Percentiles rank a stretch among this genome's conserved stretches.
Evolutionary conservation across 306 rosid species (phyloP).

Genomic region (Sicyos baderoa): DNA sequence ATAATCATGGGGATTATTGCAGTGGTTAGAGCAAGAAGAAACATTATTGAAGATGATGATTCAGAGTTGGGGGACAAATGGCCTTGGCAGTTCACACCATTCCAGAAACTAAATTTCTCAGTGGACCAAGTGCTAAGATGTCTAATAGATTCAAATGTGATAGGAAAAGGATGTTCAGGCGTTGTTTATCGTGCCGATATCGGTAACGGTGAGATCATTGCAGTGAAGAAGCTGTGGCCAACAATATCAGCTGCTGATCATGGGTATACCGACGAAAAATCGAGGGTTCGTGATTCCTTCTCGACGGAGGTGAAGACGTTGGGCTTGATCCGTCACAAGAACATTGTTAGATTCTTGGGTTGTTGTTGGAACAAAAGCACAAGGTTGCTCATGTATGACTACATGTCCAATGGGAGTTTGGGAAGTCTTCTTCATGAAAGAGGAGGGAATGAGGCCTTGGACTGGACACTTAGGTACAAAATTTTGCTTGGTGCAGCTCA

Average conservation of each 20-base stretch:
- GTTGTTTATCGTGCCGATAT: conserved; percentile 62
- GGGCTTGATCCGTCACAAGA: conserved; percentile 82
- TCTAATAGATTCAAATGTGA: conserved; percentile 61
- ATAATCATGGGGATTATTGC: conserved; percentile 47
- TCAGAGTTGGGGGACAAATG: conserved; percentile 62
- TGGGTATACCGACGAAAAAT: conserved; percentile 35
- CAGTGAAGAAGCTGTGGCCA: conserved; percentile 91
- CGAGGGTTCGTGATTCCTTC: conserved; percentile 66
- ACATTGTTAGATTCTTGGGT: conserved; percentile 80
- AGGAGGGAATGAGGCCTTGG: conserved; percentile 57
- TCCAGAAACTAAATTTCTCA: conserved; percentile 71
- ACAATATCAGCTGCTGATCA: conserved; percentile 33
- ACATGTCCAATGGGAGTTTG: conserved; percentile 83
- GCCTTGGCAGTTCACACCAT: conserved; percentile 84
- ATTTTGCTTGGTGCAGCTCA: conserved; percentile 79
- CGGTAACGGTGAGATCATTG: conserved; percentile 61
- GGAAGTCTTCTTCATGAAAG: conserved; percentile 67
- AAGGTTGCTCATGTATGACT: conserved; percentile 73
- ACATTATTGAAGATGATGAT: conserved; percentile 43
- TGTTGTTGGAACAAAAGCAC: conserved; percentile 73
- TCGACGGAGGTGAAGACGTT: conserved; percentile 79
- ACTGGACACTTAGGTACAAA: conserved; percentile 62
- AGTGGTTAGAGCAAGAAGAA: conserved; percentile 40
- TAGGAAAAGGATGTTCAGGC: conserved; percentile 87
- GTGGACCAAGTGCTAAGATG: conserved; percentile 61